Evolutionary conservation across 2,329 filamentous ascomycete species (phyloP), one percentile per base, ranked within the genome.

Genomic region (Peltaster fructicola): DNA sequence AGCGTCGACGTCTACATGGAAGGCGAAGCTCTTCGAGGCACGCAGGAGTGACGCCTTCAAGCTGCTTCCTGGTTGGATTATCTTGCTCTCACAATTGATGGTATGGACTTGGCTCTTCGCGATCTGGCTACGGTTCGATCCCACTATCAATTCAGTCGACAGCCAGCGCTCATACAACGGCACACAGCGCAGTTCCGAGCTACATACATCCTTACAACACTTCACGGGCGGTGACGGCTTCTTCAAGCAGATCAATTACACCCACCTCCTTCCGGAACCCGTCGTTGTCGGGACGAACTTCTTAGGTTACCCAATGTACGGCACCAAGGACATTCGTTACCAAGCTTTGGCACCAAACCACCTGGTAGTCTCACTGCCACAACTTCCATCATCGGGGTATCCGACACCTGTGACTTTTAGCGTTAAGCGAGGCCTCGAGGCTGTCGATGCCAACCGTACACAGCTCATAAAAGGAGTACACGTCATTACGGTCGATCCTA

Each of bases 401-500:
- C 8, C 27, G 23, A 12, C 15, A 14, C 5, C 10, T 12, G 16
- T 22, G 6, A n/a, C 15, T 2, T 18, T 15, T 11, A 17, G 20
- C n/a, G 22, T 22, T 4, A 7, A 12, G 6, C 21, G 17, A 17
- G 23, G 15, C 8, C 22, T 21, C 11, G 15, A 25, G 6, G 17
- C 15, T 8, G 17, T 44, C 8, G 19, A 20, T 5, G 34, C 36
- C 33, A 37, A 37, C 20, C 29, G 31, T 10, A 39, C 33, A n/a
- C 33, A 35, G 30, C 32, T 47, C 15, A 39, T 46, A 20, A 31
- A 40, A 9, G 43, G 44, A 13, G 37, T 47, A 14, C 41, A 41
- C 23, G 27, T 36, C 8, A 23, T 47, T 19, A 33, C 33, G 1
- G 17, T 48, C 23, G 35, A 41, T 20, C 25, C 30, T 3, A 17